phyloP scores from a whole-genome alignment of 768 basidiomycete species.

The Serendipita indica region DNA sequence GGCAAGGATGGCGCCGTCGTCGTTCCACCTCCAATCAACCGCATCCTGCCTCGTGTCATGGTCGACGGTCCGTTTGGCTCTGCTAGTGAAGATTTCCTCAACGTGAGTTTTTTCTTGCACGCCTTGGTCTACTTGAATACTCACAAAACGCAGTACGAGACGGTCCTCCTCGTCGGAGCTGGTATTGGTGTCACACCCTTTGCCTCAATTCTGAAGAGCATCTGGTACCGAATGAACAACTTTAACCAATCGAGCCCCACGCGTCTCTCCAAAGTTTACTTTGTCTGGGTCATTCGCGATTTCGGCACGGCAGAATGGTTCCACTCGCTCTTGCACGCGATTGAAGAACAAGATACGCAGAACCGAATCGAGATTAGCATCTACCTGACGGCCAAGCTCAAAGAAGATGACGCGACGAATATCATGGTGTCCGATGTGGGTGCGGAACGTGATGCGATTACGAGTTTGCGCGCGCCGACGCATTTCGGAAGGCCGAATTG shows the following conservation, averaged over 20 bases:
- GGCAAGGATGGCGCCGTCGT: conserved; percentile 48
- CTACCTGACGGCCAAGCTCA: conserved; percentile 80
- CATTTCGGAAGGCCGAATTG: conserved; percentile 87
- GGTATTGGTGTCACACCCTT: conserved; percentile 97
- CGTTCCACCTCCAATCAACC: conserved; percentile 45
- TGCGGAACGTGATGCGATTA: conserved; percentile 83
- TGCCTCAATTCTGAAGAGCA: conserved; percentile 82
- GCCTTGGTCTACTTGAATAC: not conserved
- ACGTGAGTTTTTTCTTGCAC: conserved; percentile 21
- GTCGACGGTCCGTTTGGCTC: conserved; percentile 92
- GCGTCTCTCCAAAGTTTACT: conserved; percentile 79
- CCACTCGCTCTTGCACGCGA: conserved; percentile 81
- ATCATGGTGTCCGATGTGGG: conserved; percentile 86
- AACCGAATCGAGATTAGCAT: conserved; percentile 87
- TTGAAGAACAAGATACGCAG: conserved; percentile 81
- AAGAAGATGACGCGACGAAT: conserved; percentile 87
- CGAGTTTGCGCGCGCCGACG: conserved; percentile 75
- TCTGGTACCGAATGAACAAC: conserved; percentile 95
- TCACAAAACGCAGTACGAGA: conserved; percentile 42
- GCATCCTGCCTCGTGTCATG: conserved; percentile 80
- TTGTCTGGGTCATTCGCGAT: conserved; percentile 92
- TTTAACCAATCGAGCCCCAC: conserved; percentile 60
- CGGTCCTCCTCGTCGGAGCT: conserved; percentile 76
- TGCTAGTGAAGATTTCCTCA: conserved; percentile 82
- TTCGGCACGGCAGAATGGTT: conserved; percentile 86